Evolutionary conservation across 2,329 filamentous ascomycete species (phyloP), one percentile per base, ranked within the genome.

Genomic region (Fusarium continuum): DNA sequence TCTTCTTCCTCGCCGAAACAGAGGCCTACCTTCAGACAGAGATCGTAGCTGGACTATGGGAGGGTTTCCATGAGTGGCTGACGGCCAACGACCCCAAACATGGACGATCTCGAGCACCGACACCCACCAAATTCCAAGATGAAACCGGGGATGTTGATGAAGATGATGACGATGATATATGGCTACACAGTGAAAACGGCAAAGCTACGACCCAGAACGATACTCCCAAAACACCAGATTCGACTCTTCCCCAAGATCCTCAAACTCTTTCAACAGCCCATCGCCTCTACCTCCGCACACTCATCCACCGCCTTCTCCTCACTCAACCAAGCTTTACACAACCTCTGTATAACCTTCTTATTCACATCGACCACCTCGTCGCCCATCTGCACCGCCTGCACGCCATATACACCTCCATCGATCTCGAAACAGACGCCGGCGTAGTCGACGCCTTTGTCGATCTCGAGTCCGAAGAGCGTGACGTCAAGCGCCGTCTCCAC

Each of bases 1-100:
- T 96, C 5, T 97, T 97, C 77, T 91, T 98, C 67, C 82, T 98
- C 4, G 92, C 91, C 0, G 93, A 97, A 73, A 89, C 92, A 13
- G 91, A 94, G 66, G 88, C 88, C 4, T 98, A 96, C 70, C 87
- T 98, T 38, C 94, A 97, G 74, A 92, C 91, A 2, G 93, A 97
- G 72, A 89, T 98, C 7, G 89, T 97, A 13, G 86, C 88, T 57
- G 88, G 88, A 26, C 88, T 92, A 2, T 97, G 93, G 87, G 85
- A 89, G 14, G 88, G 91, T 46, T 93, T 98, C 68, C 85, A 90
- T 48, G 75, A 77, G 13, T 97, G 93, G 92, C 80, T 96, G 16
- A 81, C 82, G 23, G 80, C 80, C 10, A 79, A 79, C 5, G 74
- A 76, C 28, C 69, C 73, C 40, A 72, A 74, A 23, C 53, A 61